Base-by-base conservation (phyloP, 1,284 basidiomycete species). In the Sporisorium scitamineum region DNA sequence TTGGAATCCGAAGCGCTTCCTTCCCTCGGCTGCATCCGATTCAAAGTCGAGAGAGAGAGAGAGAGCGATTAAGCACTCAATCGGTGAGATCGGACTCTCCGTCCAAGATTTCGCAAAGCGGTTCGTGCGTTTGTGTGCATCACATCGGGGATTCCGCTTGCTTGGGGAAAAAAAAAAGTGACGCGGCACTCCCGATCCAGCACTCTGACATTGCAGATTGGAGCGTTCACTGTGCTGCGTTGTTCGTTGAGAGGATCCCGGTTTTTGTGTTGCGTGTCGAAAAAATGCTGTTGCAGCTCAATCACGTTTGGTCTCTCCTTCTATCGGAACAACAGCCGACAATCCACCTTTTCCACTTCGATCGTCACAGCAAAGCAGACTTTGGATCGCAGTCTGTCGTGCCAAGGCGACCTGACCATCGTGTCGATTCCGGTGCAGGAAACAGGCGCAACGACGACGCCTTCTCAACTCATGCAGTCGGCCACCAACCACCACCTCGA, bases 341-440 rank as follows among this genome's bases (percentile, higher is more conserved):
- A 44, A 13, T 27, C 41, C 18, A 29, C 27, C 26, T 41, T 41
- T 7, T 39, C 24, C 34, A 54, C 26, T 11, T 41, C 24, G 52
- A 54, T n/a, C 52, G 37, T 54, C 27, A 22, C 27, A n/a, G 54
- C 54, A 42, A 31, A 39, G 32, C 34, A 39, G 32, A 22, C 13
- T 27, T 24, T 16, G 11, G 20, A 20, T n/a, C 44, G 22, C 20
- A 58, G 55, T 37, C 37, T 42, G 37, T 32, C 42, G 31, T 26
- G 34, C 34, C 22, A n/a, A 24, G 53, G 18, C 39, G 53, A 32
- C 39, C 37, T 18, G 42, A 10, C 7, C 54, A 45, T n/a, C 20
- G 47, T 56, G 50, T 61, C 44, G 31, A 62, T 57, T 54, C 62
- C 62, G 62, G 39, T 51, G 51, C 54, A 58, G 41, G 48, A 57